phyloP scores from a whole-genome alignment of 345 rosid genomes.

The Citrus unshiu region DNA sequence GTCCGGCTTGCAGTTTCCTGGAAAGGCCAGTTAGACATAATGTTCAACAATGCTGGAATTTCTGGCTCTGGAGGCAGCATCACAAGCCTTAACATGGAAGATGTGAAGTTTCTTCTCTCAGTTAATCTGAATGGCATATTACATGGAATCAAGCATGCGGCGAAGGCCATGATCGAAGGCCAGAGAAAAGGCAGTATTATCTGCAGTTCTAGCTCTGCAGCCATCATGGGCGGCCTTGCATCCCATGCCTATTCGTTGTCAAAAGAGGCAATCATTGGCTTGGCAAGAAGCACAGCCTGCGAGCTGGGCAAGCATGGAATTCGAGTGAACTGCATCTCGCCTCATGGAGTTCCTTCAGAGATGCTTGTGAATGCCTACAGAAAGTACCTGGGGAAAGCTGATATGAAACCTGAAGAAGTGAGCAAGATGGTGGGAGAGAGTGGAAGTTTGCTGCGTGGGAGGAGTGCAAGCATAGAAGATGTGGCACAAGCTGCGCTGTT shows the following conservation, averaged over 20 bases:
- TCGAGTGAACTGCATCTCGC: constrained; percentile 77
- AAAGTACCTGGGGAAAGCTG: constrained; percentile 35
- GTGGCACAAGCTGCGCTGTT: constrained; percentile 72
- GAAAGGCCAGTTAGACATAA: constrained; percentile 51
- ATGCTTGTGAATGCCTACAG: constrained; percentile 60
- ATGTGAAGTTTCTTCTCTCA: constrained; percentile 36
- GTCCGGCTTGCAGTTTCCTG: constrained; percentile 51
- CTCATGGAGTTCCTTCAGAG: constrained; percentile 91
- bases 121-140: constrained; percentile 61
- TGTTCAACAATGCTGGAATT: constrained; percentile 44
- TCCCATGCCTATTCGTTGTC: constrained; percentile 67
- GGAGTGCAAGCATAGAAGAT: constrained; percentile 51
- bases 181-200: constrained; percentile 59
- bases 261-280: constrained; percentile 63
- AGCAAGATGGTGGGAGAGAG: constrained; percentile 42
- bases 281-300: constrained; percentile 60
- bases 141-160: constrained; percentile 78
- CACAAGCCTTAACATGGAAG: constrained; percentile 43
- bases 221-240: constrained; percentile 72
- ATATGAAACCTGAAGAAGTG: constrained; percentile 45
- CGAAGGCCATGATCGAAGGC: constrained; percentile 64
- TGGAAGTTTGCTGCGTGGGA: constrained; percentile 65
- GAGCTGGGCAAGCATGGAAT: constrained; percentile 69
- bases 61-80: constrained; percentile 52
- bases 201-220: constrained; percentile 82